Evolutionary conservation across 2,329 filamentous ascomycete genomes (phyloP).

Genomic region (Graphilbum sp.): DNA sequence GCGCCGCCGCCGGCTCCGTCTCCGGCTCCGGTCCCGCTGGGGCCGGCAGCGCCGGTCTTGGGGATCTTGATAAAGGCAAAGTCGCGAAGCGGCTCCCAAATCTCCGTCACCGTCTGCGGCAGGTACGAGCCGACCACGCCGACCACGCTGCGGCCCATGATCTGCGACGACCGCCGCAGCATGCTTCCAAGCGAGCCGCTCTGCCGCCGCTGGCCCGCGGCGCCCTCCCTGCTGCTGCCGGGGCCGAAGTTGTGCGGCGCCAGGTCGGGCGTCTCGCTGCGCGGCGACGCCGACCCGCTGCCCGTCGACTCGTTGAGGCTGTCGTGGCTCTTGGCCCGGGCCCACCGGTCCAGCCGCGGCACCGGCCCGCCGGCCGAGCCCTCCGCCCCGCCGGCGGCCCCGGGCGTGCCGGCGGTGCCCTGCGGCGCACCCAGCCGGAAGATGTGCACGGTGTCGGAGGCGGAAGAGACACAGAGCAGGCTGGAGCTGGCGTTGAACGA

Average conservation of each 20-base stretch:
- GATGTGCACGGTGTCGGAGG: slow-evolving; percentile 91
- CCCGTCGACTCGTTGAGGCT: slow-evolving; percentile 35
- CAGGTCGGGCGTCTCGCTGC: slow-evolving; percentile 29
- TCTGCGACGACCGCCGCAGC: slow-evolving; percentile 84
- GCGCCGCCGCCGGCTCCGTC: background rate
- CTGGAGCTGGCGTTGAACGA: slow-evolving; percentile 93
- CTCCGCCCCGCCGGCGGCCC: slow-evolving; percentile 9
- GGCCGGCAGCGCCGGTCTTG: background rate
- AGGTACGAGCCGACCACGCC: slow-evolving; percentile 84
- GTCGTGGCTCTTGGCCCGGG: slow-evolving; percentile 35
- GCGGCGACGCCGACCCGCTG: slow-evolving; percentile 26
- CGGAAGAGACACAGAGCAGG: slow-evolving; percentile 85
- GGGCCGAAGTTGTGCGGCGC: slow-evolving; percentile 2
- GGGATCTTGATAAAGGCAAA: slow-evolving; percentile 92
- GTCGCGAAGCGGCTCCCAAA: slow-evolving; percentile 90
- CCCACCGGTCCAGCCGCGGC: slow-evolving; percentile 32
- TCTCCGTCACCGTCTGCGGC: slow-evolving; percentile 85
- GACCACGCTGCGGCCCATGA: slow-evolving; percentile 77
- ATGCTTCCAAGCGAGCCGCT: slow-evolving; percentile 80
- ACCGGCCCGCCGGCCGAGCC: background rate
- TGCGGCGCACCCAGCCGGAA: slow-evolving; percentile 56
- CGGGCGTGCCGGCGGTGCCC: slow-evolving; percentile 10
- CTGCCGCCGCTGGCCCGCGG: slow-evolving; percentile 24
- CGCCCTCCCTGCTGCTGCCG: slow-evolving; percentile 10
- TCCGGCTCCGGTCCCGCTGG: background rate